Evolutionary conservation across 768 basidiomycete genomes (phyloP), one percentile per base, ranked within the genome.

Genomic region (Hebeloma cylindrosporum): DNA sequence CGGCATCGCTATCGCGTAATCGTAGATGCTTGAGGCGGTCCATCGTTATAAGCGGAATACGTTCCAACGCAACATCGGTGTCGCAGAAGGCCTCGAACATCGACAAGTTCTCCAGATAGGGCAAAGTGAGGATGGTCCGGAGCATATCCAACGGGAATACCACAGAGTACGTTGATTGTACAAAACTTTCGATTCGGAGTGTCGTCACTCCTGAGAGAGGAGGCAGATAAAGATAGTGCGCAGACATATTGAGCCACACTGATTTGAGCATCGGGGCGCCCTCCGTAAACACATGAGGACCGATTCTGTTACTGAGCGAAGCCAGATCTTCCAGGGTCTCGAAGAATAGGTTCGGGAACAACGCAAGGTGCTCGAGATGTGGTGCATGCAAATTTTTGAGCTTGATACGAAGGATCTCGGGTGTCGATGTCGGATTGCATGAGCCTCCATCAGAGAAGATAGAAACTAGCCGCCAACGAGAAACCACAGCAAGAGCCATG

Each of bases 261-360:
- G 37, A 58, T 9, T 43, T 41, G n/a, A 61, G 18, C 16, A 54
- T 51, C 2, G 52, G 53, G 2, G 58, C 45, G 3, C 56, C 58
- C n/a, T 43, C 47, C 40, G 23, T 29, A 25, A 61, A 51, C 3
- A 61, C 40, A 7, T 17, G 31, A 14, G 57, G 40, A 2, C 44
- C 18, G 11, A 56, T 21, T 7, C 13, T 21, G n/a, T n/a, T n/a
- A 5, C 21, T 21, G 14, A 47, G 5, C 7, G 4, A 10, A 9
- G 9, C 10, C 28, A 10, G 11, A 2, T 8, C 9, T 2, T 30
- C 26, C 1, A 28, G 34, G 3, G n/a, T n/a, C 1, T 18, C 18
- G 4, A 2, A 9, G 8, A 40, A 41, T 13, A 8, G 9, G 7
- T 48, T 31, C 14, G 41, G 38, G 26, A 40, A 45, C 13, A 51